Evolutionary conservation across 768 basidiomycete genomes (phyloP).

Genomic region (Leccinum rimulosum): DNA sequence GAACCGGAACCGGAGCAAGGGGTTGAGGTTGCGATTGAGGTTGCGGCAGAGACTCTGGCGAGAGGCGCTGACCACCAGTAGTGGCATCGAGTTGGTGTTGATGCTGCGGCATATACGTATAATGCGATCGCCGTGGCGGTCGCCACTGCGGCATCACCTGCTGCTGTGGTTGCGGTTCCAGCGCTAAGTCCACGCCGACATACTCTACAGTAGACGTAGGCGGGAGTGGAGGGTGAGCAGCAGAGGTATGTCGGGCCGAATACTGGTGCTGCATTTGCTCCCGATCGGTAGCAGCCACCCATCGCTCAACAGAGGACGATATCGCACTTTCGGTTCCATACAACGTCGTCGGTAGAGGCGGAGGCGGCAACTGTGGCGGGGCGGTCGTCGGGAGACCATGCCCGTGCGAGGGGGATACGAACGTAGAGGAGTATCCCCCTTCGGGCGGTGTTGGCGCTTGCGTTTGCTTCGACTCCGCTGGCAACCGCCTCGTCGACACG

Average conservation of each 20-base stretch:
- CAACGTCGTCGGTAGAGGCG: neutral
- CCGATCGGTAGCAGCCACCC: conserved; percentile 16
- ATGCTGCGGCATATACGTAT: conserved; percentile 24
- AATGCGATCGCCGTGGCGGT: conserved; percentile 27
- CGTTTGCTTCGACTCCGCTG: conserved; percentile 15
- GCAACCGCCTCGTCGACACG: conserved; percentile 44
- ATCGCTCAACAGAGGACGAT: conserved; percentile 15
- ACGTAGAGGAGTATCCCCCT: conserved; percentile 5
- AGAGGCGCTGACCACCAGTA: neutral
- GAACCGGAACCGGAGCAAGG: neutral
- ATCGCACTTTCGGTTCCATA: conserved; percentile 16
- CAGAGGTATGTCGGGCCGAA: neutral
- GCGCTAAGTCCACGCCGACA: neutral
- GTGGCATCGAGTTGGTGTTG: conserved; percentile 5
- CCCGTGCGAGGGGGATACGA: neutral
- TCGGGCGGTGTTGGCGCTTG: conserved; percentile 3
- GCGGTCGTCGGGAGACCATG: neutral
- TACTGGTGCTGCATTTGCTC: conserved; percentile 7
- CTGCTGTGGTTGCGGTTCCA: conserved; percentile 4
- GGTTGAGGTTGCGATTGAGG: neutral
- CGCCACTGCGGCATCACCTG: conserved; percentile 24
- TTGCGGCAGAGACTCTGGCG: neutral
- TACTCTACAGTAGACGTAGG: conserved; percentile 7
- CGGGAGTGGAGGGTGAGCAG: neutral
- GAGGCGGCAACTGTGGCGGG: neutral